Percentiles rank a stretch among this genome's conserved stretches.
Conservation (phyloP, 495 filamentous ascomycete genomes). For the Stereocaulon alpinum region DNA sequence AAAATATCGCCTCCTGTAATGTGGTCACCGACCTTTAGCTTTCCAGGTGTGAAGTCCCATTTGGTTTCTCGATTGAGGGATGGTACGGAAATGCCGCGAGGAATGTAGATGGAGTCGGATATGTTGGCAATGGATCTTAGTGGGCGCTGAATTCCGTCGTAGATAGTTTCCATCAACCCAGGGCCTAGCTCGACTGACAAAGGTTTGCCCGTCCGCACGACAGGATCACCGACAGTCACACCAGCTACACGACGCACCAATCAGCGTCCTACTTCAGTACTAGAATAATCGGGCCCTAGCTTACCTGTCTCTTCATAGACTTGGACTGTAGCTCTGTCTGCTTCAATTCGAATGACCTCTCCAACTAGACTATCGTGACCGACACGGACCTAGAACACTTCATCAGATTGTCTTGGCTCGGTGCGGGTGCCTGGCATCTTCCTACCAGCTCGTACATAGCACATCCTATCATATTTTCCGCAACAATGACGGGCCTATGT, state of each 20-base stretch:
- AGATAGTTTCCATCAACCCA: conserved; percentile 97
- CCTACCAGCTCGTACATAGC: conserved; percentile 97
- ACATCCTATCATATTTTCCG: conserved; percentile 97
- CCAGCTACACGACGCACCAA: conserved; percentile 46
- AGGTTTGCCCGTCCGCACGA: conserved; percentile 81
- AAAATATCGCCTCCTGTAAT: conserved; percentile 94
- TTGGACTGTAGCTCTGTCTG: conserved; percentile 91
- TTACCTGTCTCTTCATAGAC: conserved; percentile 98
- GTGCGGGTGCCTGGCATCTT: not conserved
- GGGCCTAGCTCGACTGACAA: conserved; percentile 95
- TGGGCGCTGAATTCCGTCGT: conserved; percentile 96
- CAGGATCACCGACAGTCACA: conserved; percentile 92
- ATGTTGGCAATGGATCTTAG: conserved; percentile 70
- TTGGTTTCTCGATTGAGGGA: conserved; percentile 78
- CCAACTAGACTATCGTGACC: conserved; percentile 83
- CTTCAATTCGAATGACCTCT: conserved; percentile 96
- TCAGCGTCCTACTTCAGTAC: conserved; percentile 17
- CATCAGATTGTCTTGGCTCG: conserved; percentile 17
- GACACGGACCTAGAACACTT: conserved; percentile 56
- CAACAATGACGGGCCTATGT: conserved; percentile 74
- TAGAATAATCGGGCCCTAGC: conserved; percentile 8
- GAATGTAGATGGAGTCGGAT: conserved; percentile 88
- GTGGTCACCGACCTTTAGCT: conserved; percentile 87
- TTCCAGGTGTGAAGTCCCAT: conserved; percentile 86
- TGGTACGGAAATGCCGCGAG: conserved; percentile 83